phyloP scores from a whole-genome alignment of 805 yeast genomes.

The Pichia pseudocactophila region DNA sequence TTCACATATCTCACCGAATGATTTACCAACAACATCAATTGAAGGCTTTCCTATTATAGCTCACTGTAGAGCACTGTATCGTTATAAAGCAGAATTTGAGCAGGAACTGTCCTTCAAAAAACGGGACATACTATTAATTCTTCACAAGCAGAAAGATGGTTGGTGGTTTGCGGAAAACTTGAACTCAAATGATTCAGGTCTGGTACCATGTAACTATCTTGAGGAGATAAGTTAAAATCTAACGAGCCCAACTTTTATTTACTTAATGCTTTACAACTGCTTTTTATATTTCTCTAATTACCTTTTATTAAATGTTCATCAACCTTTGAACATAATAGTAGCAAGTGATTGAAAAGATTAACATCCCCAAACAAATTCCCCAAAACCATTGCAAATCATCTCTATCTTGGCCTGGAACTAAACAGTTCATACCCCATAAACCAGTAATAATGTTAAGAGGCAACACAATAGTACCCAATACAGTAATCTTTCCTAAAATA shows the following conservation, averaged over 20 bases:
- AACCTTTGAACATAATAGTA: slow-evolving; percentile 41
- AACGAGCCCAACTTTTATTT: not conserved
- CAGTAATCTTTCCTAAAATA: slow-evolving; percentile 86
- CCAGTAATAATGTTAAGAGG: slow-evolving; percentile 96
- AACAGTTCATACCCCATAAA: slow-evolving; percentile 96
- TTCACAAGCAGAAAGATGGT: slow-evolving; percentile 56
- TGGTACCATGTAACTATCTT: slow-evolving; percentile 57
- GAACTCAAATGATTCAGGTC: slow-evolving; percentile 38
- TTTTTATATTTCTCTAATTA: not conserved
- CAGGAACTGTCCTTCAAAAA: slow-evolving; percentile 53
- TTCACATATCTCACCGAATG: slow-evolving; percentile 17
- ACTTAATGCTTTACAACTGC: not conserved
- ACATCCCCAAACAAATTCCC: slow-evolving; percentile 39
- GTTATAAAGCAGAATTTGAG: slow-evolving; percentile 49
- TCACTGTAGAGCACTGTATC: slow-evolving; percentile 48
- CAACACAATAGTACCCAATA: slow-evolving; percentile 87
- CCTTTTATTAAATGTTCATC: slow-evolving; percentile 19
- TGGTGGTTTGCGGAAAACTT: slow-evolving; percentile 68
- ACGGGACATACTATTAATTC: slow-evolving; percentile 44
- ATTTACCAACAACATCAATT: slow-evolving; percentile 39
- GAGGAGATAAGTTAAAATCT: slow-evolving; percentile 17
- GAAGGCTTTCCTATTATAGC: slow-evolving; percentile 47
- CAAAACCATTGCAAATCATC: slow-evolving; percentile 62
- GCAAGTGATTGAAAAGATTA: slow-evolving; percentile 36
- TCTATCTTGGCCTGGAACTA: slow-evolving; percentile 84